Conservation (phyloP, 441 rosid genomes). For the Aquilaria agallochum region DNA sequence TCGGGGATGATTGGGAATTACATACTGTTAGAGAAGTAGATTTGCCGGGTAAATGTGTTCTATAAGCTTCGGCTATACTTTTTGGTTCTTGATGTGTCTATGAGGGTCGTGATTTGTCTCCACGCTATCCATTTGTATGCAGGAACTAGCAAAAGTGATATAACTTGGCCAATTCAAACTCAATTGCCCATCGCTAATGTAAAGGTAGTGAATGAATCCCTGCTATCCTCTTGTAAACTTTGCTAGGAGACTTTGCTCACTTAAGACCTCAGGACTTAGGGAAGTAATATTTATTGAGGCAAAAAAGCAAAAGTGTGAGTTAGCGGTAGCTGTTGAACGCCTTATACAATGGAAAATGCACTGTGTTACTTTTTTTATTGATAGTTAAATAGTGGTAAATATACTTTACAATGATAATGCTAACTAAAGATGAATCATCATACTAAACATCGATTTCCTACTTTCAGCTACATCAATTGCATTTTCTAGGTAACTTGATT, state of each 20-base stretch:
- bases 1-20: conserved; percentile 69
- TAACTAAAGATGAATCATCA: too few relatives aligned
- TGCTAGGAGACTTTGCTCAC: background rate
- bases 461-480: too few relatives aligned
- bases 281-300: background rate
- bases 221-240: conserved; percentile 1
- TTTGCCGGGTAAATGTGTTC: conserved; percentile 30
- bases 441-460: too few relatives aligned
- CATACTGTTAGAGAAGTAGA: conserved; percentile 44
- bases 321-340: too few relatives aligned
- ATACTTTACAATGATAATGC: too few relatives aligned
- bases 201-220: conserved; percentile 16
- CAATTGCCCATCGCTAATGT: conserved; percentile 1
- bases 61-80: background rate
- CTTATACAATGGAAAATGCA: too few relatives aligned
- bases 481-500: too few relatives aligned
- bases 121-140: conserved; percentile 4
- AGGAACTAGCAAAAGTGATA: conserved; percentile 26
- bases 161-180: conserved; percentile 1
- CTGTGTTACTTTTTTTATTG: too few relatives aligned
- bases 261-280: too few relatives aligned
- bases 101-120: conserved; percentile 1
- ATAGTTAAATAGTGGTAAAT: too few relatives aligned
- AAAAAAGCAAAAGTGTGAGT: too few relatives aligned
- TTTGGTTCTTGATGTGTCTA: background rate